These are phyloP conservation scores for Alternaria sp. DNA, from an alignment of 2,329 filamentous ascomycete genomes.

Conservation along the genomic window DNA sequence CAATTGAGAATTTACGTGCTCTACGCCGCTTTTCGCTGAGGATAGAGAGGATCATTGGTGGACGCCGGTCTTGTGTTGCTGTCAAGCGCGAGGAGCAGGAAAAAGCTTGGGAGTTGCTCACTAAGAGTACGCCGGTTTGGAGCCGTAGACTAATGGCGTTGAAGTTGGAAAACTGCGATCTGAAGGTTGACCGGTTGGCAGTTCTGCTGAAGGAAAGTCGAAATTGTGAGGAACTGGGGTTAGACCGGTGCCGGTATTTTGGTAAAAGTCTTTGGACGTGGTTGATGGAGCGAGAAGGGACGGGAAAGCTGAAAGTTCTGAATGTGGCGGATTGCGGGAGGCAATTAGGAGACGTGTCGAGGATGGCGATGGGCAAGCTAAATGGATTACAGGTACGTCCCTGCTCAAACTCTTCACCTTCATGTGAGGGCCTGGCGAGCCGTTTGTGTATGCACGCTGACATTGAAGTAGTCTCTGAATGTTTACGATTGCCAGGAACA, in stretches of 20 bases:
- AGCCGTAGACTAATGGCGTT: conserved; percentile 27
- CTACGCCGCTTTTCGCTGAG: conserved; percentile 35
- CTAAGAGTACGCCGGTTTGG: conserved; percentile 13
- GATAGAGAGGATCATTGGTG: conserved; percentile 31
- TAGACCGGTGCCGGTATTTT: conserved; percentile 31
- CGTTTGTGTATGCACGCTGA: conserved; percentile 1
- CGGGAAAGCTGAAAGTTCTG: conserved; percentile 23
- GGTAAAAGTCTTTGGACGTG: conserved; percentile 29
- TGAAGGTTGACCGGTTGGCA: conserved; percentile 26
- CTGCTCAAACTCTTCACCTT: neutral
- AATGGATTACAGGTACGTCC: conserved; percentile 32
- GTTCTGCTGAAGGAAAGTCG: conserved; percentile 25
- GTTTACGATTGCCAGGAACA: conserved; percentile 39
- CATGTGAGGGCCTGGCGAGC: neutral
- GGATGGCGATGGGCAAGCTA: conserved; percentile 15
- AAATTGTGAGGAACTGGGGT: conserved; percentile 31
- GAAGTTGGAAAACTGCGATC: conserved; percentile 33
- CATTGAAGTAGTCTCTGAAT: conserved; percentile 30
- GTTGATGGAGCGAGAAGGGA: conserved; percentile 31
- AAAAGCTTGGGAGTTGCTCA: conserved; percentile 31
- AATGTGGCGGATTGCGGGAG: conserved; percentile 34
- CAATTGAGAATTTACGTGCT: conserved; percentile 28
- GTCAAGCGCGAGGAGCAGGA: conserved; percentile 17
- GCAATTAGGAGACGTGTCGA: conserved; percentile 23
- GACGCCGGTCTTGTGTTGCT: conserved; percentile 17